These are phyloP conservation scores for Penicillium sp. DNA, from an alignment of 2,329 filamentous ascomycete genomes.

Conservation along the genomic window DNA sequence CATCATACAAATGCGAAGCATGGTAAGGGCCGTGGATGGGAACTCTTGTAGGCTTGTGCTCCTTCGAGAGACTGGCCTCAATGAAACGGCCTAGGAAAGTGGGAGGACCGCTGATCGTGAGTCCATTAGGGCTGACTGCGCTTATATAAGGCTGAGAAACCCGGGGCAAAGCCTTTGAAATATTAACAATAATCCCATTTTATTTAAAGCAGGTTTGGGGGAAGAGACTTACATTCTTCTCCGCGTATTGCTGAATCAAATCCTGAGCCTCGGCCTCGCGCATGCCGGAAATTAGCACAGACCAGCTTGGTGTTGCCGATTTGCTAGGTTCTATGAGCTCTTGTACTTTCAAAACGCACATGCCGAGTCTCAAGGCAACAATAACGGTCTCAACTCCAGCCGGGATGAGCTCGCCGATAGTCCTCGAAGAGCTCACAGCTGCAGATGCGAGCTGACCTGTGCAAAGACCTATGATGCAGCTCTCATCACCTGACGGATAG, in stretches of 20 bases:
- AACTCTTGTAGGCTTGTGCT: constrained; percentile 45
- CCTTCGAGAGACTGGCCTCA: constrained; percentile 42
- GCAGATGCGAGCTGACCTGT: constrained; percentile 37
- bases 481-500: constrained; percentile 34
- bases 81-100: constrained; percentile 46
- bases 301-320: constrained; percentile 32
- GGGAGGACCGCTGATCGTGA: constrained; percentile 54
- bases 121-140: constrained; percentile 50
- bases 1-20: constrained; percentile 47
- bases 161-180: constrained; percentile 37
- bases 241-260: constrained; percentile 20
- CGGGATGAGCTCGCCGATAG: constrained; percentile 36
- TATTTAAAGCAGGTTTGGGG: neutral
- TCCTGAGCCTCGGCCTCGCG: constrained; percentile 25
- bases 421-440: constrained; percentile 34
- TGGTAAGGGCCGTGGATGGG: constrained; percentile 54
- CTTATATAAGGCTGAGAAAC: constrained; percentile 51
- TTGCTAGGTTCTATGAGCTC: constrained; percentile 29
- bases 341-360: constrained; percentile 33
- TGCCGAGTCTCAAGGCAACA: constrained; percentile 38
- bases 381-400: constrained; percentile 37
- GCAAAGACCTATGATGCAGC: constrained; percentile 36
- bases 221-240: constrained; percentile 20
- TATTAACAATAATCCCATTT: constrained; percentile 2
- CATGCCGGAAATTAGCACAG: constrained; percentile 34